A percentile compares a stretch with the other conserved stretches of the same genome.
Conservation (phyloP, 441 rosid species). For the Syzygium syzygioides region DNA sequence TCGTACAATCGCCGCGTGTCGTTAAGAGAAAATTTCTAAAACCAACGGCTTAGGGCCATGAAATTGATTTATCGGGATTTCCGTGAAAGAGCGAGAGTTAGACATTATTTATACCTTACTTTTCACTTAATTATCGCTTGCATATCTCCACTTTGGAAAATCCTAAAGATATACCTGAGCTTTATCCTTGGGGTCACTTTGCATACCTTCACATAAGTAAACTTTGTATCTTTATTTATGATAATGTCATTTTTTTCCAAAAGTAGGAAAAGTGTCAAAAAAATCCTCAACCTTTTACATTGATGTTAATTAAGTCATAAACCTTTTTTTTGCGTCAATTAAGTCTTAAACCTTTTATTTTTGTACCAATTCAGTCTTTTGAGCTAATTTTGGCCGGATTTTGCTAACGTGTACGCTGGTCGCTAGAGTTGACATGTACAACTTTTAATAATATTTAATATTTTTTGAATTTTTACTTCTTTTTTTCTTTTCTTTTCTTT, state of each 20-base stretch:
- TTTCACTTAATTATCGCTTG: background rate
- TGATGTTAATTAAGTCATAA: too few species aligned
- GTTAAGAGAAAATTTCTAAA: background rate
- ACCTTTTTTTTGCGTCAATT: too few species aligned
- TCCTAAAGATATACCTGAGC: background rate
- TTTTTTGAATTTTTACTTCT: too few species aligned
- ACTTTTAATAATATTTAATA: too few species aligned
- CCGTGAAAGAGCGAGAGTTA: background rate
- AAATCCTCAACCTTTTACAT: too few species aligned
- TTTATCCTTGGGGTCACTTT: background rate
- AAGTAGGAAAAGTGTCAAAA: background rate
- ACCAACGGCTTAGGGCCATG: accelerated
- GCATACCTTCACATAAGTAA: background rate
- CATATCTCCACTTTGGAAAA: background rate
- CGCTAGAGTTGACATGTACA: too few species aligned
- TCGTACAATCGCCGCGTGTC: background rate
- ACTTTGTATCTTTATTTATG: background rate
- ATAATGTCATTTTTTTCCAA: background rate
- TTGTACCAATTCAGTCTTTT: too few species aligned
- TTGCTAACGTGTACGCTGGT: accelerated
- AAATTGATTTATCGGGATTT: background rate
- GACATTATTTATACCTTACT: background rate
- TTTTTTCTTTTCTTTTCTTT: too few species aligned
- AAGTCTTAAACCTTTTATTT: too few species aligned
- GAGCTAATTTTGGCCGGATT: too few species aligned